Evolutionary conservation across 345 rosid genomes (phyloP).

Genomic region (Salix koriyanagi): DNA sequence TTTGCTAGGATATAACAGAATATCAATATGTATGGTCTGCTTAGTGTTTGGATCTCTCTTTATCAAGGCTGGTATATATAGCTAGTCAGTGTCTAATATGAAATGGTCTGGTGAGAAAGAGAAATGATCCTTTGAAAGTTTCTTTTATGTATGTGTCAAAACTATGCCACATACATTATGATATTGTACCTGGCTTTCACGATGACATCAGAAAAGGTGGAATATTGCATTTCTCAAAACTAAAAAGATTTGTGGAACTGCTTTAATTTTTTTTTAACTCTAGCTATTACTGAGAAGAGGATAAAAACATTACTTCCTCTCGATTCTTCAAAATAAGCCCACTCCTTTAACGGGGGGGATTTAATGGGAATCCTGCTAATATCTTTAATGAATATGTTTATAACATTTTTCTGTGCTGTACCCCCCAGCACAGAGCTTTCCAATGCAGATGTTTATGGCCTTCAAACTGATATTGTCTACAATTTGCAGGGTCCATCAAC

Average conservation of each 20-base stretch:
- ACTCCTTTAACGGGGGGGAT: background rate
- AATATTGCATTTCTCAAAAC: background rate
- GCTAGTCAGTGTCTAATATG: background rate
- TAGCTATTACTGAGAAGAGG: background rate
- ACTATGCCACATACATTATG: background rate
- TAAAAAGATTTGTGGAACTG: background rate
- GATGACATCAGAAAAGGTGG: background rate
- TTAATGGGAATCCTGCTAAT: background rate
- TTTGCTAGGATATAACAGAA: background rate
- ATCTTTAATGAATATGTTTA: background rate
- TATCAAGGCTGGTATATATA: background rate
- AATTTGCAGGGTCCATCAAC: conserved; percentile 55
- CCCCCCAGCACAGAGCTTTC: background rate
- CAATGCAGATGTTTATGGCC: background rate
- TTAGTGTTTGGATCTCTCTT: background rate
- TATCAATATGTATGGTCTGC: background rate
- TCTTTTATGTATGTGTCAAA: background rate
- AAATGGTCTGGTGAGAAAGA: background rate
- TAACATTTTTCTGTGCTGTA: background rate
- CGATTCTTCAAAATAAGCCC: background rate
- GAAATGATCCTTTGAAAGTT: background rate
- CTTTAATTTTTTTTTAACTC: background rate
- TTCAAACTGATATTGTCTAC: conserved; percentile 7
- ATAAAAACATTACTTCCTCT: background rate
- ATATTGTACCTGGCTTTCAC: background rate